Evolutionary conservation across 495 filamentous ascomycete species (phyloP).

Genomic region (Glutinoglossum americanum): DNA sequence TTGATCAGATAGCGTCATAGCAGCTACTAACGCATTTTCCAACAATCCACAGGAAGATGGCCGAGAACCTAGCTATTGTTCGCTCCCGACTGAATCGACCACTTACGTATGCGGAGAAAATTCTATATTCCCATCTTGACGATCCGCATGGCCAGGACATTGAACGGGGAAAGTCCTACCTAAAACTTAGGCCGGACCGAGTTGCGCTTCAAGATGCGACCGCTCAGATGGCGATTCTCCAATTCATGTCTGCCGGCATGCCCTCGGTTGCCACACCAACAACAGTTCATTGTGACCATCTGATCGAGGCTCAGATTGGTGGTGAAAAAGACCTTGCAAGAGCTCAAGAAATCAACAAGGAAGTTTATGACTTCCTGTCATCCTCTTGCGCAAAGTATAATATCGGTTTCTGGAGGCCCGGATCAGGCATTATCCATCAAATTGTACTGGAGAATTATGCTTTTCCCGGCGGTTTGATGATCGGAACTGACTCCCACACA

Average conservation of each 20-base stretch:
- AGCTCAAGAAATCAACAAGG: conserved; percentile 91
- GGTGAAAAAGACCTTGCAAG: conserved; percentile 86
- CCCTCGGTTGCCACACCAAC: conserved; percentile 81
- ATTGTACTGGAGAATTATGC: conserved; percentile 97
- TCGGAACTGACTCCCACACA: conserved; percentile 97
- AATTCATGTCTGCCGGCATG: conserved; percentile 99
- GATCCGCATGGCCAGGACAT: conserved; percentile 92
- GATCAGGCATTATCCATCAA: conserved; percentile 99
- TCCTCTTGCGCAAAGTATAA: conserved; percentile 95
- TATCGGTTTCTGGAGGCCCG: conserved; percentile 98
- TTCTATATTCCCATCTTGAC: conserved; percentile 96
- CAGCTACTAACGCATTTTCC: not conserved
- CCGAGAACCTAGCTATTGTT: conserved; percentile 84
- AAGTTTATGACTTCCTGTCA: conserved; percentile 96
- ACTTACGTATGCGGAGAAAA: conserved; percentile 92
- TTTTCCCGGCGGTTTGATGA: conserved; percentile 93
- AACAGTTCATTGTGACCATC: conserved; percentile 97
- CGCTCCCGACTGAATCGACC: conserved; percentile 74
- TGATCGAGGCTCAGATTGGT: conserved; percentile 94
- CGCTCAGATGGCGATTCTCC: conserved; percentile 97
- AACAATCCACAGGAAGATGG: conserved; percentile 63
- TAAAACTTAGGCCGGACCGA: conserved; percentile 88
- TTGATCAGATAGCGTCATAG: not conserved
- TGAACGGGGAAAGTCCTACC: conserved; percentile 84
- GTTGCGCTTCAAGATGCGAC: conserved; percentile 99